Evolutionary conservation across 2,329 filamentous ascomycete species (phyloP).

Genomic region (Calonectria pauciramosa): DNA sequence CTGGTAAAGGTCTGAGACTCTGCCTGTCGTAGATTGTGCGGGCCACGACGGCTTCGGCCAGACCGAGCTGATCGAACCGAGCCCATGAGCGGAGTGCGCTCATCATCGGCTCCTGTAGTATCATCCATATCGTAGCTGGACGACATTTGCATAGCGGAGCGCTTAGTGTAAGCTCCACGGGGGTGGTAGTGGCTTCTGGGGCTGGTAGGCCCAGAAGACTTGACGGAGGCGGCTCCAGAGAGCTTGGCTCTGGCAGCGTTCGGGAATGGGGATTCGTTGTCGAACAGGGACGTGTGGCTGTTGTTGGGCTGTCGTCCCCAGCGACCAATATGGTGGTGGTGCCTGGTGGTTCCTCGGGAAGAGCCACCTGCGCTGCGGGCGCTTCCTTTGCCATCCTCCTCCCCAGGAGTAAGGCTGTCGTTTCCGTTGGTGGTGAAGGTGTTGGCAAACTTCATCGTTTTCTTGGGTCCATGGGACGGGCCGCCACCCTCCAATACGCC

Average conservation of each 20-base stretch:
- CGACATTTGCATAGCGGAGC: slow-evolving; percentile 71
- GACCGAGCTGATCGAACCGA: slow-evolving; percentile 70
- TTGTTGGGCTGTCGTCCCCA: slow-evolving; percentile 80
- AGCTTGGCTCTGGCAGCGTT: slow-evolving; percentile 75
- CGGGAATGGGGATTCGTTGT: slow-evolving; percentile 84
- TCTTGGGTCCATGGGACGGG: slow-evolving; percentile 69
- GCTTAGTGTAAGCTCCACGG: slow-evolving; percentile 56
- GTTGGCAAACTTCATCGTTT: slow-evolving; percentile 97
- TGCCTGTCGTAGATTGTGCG: slow-evolving; percentile 74
- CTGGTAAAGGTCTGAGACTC: slow-evolving; percentile 80
- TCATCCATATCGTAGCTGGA: slow-evolving; percentile 85
- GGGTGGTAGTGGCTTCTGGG: slow-evolving; percentile 68
- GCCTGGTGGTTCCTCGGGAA: slow-evolving; percentile 76
- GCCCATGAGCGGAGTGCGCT: slow-evolving; percentile 84
- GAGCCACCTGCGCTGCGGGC: slow-evolving; percentile 73
- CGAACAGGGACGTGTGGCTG: slow-evolving; percentile 78
- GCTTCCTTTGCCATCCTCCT: slow-evolving; percentile 76
- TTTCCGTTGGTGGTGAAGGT: slow-evolving; percentile 75
- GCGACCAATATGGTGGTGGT: slow-evolving; percentile 81
- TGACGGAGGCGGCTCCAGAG: slow-evolving; percentile 67
- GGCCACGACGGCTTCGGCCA: slow-evolving; percentile 69
- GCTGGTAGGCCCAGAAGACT: slow-evolving; percentile 78
- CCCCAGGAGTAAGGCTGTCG: slow-evolving; percentile 67
- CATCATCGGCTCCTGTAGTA: slow-evolving; percentile 83
- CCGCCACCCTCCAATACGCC: slow-evolving; percentile 73